A percentile compares a stretch with the other conserved stretches of the same genome.
Evolutionary conservation across 768 basidiomycete genomes (phyloP).

Genomic region (Lepiota subincarnata): DNA sequence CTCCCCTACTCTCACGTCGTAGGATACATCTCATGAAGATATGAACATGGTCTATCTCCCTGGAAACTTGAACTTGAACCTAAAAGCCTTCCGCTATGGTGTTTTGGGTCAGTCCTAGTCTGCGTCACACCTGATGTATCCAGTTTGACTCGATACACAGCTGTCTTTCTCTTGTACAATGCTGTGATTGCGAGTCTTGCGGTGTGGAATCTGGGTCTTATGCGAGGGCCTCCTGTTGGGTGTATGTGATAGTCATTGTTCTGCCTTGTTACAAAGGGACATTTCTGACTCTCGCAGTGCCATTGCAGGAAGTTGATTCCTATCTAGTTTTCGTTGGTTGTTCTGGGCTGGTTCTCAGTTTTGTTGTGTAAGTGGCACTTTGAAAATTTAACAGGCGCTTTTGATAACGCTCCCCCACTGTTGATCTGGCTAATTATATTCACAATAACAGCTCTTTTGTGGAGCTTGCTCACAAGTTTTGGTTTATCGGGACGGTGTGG

Average conservation of each 20-base stretch:
- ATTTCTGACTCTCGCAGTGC: constrained; percentile 10
- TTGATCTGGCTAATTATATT: constrained; percentile 5
- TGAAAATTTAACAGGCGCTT: neutral
- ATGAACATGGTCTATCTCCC: constrained; percentile 32
- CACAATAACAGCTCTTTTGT: constrained; percentile 48
- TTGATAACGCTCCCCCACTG: neutral
- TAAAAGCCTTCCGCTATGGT: constrained; percentile 52
- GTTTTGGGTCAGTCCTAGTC: constrained; percentile 48
- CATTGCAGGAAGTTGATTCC: constrained; percentile 45
- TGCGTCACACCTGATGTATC: neutral
- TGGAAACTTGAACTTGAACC: constrained; percentile 23
- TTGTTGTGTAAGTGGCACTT: constrained; percentile 49
- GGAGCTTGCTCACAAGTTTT: constrained; percentile 49
- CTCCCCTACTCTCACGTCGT: constrained; percentile 15
- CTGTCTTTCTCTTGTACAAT: constrained; percentile 58
- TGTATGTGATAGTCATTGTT: constrained; percentile 2
- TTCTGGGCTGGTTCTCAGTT: constrained; percentile 51
- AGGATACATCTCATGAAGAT: constrained; percentile 25
- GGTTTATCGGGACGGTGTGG: constrained; percentile 61
- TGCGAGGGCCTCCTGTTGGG: constrained; percentile 17
- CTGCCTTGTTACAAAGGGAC: constrained; percentile 3
- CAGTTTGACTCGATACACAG: constrained; percentile 29
- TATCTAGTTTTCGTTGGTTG: constrained; percentile 61
- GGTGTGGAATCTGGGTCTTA: constrained; percentile 64
- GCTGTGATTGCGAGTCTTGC: constrained; percentile 61